These are phyloP conservation scores for Fragilariopsis cylindrus DNA, from an alignment of 108 stramenopile genomes.

Conservation along the genomic window DNA sequence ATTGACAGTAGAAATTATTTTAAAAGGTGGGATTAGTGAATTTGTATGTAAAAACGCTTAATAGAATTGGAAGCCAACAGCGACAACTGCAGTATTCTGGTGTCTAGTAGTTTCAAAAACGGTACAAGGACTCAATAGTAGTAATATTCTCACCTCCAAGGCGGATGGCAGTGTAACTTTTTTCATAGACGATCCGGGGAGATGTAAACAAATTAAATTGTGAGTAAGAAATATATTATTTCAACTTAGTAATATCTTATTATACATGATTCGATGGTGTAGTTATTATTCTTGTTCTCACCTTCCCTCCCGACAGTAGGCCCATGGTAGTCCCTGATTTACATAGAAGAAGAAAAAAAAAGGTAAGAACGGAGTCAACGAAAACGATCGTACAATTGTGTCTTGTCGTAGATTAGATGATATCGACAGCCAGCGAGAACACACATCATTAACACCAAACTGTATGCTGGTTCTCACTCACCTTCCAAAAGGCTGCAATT, in stretches of 20 bases:
- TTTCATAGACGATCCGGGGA: neutral
- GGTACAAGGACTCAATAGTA: neutral
- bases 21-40: constrained; percentile 2
- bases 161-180: constrained; percentile 63
- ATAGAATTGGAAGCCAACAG: neutral
- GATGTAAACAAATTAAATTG: neutral
- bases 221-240: neutral
- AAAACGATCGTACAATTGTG: neutral
- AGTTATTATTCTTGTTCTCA: neutral
- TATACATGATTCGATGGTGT: neutral
- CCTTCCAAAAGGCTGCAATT: constrained; percentile 78
- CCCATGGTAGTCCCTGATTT: constrained; percentile 51
- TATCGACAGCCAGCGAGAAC: constrained; percentile 16
- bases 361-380: neutral
- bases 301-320: constrained; percentile 57
- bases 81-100: neutral
- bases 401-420: neutral
- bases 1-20: neutral
- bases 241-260: neutral
- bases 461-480: constrained; percentile 40
- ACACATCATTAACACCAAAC: constrained; percentile 63
- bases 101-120: neutral
- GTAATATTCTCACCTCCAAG: constrained; percentile 32
- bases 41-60: neutral
- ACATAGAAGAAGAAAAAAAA: neutral